Conservation (phyloP, 169 alveolate genomes). For the Cytauxzoon felis region DNA sequence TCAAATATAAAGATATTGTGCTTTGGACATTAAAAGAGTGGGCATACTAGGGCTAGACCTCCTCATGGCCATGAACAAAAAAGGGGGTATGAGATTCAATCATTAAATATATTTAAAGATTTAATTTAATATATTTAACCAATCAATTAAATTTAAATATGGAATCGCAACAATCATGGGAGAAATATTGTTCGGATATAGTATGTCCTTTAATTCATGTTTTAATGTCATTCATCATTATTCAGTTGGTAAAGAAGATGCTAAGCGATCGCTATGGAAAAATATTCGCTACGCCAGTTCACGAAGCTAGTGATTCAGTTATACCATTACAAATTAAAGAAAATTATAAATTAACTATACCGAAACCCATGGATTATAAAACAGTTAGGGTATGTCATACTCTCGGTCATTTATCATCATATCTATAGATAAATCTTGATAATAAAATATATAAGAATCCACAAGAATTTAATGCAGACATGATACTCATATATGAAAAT, state of each 20-base stretch:
- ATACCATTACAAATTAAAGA: conserved; percentile 56
- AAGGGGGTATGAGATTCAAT: too few relatives aligned
- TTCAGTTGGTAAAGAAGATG: conserved; percentile 54
- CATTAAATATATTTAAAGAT: too few relatives aligned
- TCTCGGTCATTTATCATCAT: background rate
- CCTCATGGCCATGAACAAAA: too few relatives aligned
- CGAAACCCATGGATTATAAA: conserved; percentile 57
- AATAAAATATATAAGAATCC: conserved; percentile 21
- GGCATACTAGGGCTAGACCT: too few relatives aligned
- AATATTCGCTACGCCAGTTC: conserved; percentile 50
- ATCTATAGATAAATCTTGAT: conserved; percentile 24
- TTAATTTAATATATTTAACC: too few relatives aligned
- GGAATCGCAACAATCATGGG: conserved; percentile 31
- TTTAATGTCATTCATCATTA: background rate
- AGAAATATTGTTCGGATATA: conserved; percentile 17
- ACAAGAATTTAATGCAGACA: conserved; percentile 48
- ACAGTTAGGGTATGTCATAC: conserved; percentile 42
- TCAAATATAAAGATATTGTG: too few relatives aligned
- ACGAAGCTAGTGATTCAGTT: conserved; percentile 60
- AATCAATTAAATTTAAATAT: too few relatives aligned
- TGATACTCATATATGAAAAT: conserved; percentile 59
- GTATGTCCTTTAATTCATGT: background rate
- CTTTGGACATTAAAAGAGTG: too few relatives aligned
- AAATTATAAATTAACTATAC: conserved; percentile 31
- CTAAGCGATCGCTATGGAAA: conserved; percentile 57